A percentile compares a stretch with the other conserved stretches of the same genome.
phyloP scores from a whole-genome alignment of 768 basidiomycete species.

The Trichaptum fuscoviolaceum region DNA sequence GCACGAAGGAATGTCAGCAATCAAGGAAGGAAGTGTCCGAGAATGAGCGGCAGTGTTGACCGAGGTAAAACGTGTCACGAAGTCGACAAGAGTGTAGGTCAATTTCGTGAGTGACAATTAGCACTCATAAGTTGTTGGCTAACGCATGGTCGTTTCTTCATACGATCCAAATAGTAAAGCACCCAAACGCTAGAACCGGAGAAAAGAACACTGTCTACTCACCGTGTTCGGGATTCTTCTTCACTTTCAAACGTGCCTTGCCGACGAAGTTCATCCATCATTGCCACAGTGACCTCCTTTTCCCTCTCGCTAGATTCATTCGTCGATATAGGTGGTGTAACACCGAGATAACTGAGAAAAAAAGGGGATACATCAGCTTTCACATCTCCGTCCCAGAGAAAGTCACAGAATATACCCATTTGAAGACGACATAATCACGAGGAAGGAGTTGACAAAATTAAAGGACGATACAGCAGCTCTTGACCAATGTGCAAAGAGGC shows the following conservation, averaged over 20 bases:
- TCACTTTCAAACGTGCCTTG: slow-evolving; percentile 89
- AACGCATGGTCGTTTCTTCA: background rate
- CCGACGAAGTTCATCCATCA: slow-evolving; percentile 86
- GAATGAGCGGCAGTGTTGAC: slow-evolving; percentile 2
- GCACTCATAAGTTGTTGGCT: background rate
- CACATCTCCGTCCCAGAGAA: background rate
- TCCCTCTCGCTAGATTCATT: slow-evolving; percentile 70
- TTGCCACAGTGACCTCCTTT: slow-evolving; percentile 73
- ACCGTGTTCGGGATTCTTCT: slow-evolving; percentile 86
- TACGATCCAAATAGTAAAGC: background rate
- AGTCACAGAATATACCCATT: background rate
- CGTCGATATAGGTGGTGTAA: slow-evolving; percentile 81
- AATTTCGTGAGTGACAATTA: background rate
- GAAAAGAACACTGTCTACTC: slow-evolving; percentile 25
- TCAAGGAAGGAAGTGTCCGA: slow-evolving; percentile 2
- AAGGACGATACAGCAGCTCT: background rate
- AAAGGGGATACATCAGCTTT: background rate
- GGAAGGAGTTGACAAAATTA: background rate
- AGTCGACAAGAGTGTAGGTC: background rate
- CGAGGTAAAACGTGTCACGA: background rate
- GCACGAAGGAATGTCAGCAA: slow-evolving; percentile 1
- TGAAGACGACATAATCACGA: background rate
- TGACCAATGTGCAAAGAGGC: background rate
- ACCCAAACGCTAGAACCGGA: background rate
- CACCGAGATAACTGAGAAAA: slow-evolving; percentile 60